A percentile compares a stretch with the other conserved stretches of the same genome.
These are phyloP conservation scores for Ogataea paradorogensis DNA, from an alignment of 805 yeast genomes.

Conservation along the genomic window DNA sequence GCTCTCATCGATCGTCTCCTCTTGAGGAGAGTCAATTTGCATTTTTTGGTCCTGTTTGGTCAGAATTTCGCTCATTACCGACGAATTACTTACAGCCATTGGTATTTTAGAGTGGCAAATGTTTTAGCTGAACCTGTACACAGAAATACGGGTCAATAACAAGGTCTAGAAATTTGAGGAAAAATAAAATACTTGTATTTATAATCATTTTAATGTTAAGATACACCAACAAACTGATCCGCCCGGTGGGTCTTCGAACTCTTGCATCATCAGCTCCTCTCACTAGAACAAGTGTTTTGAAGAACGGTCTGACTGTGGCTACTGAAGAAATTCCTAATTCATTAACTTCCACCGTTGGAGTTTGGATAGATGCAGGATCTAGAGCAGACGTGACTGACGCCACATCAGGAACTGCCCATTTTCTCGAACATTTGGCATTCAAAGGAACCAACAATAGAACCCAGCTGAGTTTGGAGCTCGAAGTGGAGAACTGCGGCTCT, in stretches of 20 bases:
- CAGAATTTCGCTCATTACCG: background rate
- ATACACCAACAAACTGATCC: background rate
- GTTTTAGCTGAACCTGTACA: slow-evolving; percentile 2
- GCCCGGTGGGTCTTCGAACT: slow-evolving; percentile 4
- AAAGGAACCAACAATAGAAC: slow-evolving; percentile 85
- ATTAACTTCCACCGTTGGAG: slow-evolving; percentile 94
- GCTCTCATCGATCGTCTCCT: slow-evolving; percentile 76
- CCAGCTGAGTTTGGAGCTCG: slow-evolving; percentile 82
- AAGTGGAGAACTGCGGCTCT: slow-evolving; percentile 94
- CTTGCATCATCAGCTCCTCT: slow-evolving; percentile 35
- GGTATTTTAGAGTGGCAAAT: slow-evolving; percentile 8
- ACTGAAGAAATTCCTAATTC: slow-evolving; percentile 84
- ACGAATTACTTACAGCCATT: slow-evolving; percentile 5
- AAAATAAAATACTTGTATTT: background rate
- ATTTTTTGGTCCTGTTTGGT: slow-evolving; percentile 34
- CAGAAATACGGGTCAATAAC: slow-evolving; percentile 3
- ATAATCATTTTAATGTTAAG: slow-evolving; percentile 7
- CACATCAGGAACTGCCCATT: slow-evolving; percentile 95
- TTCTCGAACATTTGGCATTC: slow-evolving; percentile 93
- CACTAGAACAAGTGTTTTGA: slow-evolving; percentile 67
- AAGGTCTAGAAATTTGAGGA: slow-evolving; percentile 3
- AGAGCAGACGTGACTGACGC: slow-evolving; percentile 83
- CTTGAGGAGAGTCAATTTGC: slow-evolving; percentile 42
- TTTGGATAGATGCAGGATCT: slow-evolving; percentile 98
- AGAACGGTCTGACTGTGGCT: slow-evolving; percentile 95